phyloP scores from a whole-genome alignment of 768 basidiomycete genomes.

The Collybia mongolica region DNA sequence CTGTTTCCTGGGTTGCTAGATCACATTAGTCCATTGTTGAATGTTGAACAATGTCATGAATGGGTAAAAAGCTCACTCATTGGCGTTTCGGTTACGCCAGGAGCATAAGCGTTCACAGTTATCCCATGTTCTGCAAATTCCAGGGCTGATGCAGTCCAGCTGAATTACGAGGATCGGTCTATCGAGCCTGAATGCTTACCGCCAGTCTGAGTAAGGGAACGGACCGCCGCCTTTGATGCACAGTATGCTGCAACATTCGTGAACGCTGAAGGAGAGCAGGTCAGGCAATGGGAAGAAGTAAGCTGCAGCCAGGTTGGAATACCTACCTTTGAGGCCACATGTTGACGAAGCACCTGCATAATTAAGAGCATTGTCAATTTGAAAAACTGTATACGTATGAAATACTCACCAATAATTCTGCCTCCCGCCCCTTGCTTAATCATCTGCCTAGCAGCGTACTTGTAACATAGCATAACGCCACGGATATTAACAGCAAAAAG shows the following conservation, averaged over 20 bases:
- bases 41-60: neutral
- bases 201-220: slow-evolving; percentile 3
- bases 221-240: slow-evolving; percentile 35
- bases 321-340: neutral
- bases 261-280: neutral
- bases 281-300: neutral
- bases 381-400: too few species aligned
- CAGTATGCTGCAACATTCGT: slow-evolving; percentile 33
- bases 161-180: neutral
- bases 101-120: slow-evolving; percentile 34
- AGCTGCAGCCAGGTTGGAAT: neutral
- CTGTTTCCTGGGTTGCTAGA: neutral
- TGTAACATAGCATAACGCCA: slow-evolving; percentile 10
- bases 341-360: slow-evolving; percentile 5
- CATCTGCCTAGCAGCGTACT: slow-evolving; percentile 13
- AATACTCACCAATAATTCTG: slow-evolving; percentile 8
- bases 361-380: neutral
- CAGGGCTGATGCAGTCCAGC: neutral
- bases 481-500: slow-evolving; percentile 3
- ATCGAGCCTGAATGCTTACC: neutral
- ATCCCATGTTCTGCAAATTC: slow-evolving; percentile 21
- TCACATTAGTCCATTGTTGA: neutral
- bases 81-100: slow-evolving; percentile 21
- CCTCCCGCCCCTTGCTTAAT: slow-evolving; percentile 11
- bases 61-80: slow-evolving; percentile 19